Evolutionary conservation across 2,329 filamentous ascomycete species (phyloP).

Genomic region (Botryotinia calthae): DNA sequence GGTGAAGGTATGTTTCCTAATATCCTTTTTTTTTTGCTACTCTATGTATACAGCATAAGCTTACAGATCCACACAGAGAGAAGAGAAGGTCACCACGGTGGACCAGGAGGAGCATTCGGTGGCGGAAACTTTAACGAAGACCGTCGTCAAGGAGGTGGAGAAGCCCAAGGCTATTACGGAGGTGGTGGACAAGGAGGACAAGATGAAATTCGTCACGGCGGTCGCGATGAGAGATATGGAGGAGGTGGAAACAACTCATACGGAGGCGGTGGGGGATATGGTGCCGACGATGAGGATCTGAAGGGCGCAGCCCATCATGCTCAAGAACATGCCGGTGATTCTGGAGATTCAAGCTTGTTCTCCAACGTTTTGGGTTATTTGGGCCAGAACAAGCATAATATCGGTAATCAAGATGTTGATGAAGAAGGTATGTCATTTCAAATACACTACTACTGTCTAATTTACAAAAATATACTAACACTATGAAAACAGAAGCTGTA

Average conservation of each 20-base stretch:
- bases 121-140: conserved; percentile 17
- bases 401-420: conserved; percentile 54
- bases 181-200: conserved; percentile 15
- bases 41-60: neutral
- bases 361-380: conserved; percentile 54
- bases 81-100: conserved; percentile 14
- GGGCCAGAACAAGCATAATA: conserved; percentile 49
- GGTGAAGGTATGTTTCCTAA: neutral
- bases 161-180: conserved; percentile 16
- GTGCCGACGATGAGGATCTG: conserved; percentile 49
- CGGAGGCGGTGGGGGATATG: conserved; percentile 35
- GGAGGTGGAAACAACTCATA: conserved; percentile 28
- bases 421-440: conserved; percentile 45
- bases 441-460: neutral
- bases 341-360: conserved; percentile 53
- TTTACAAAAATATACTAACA: neutral
- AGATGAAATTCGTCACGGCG: conserved; percentile 20
- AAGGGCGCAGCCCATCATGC: conserved; percentile 55
- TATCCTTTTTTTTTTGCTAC: neutral
- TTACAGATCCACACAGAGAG: neutral
- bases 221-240: conserved; percentile 26
- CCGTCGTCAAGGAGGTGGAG: conserved; percentile 9
- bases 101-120: conserved; percentile 23
- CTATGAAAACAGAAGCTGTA: conserved; percentile 55
- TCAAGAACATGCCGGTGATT: conserved; percentile 49